Conservation (phyloP, 108 stramenopile genomes). For the Fragilaria crotonensis region DNA sequence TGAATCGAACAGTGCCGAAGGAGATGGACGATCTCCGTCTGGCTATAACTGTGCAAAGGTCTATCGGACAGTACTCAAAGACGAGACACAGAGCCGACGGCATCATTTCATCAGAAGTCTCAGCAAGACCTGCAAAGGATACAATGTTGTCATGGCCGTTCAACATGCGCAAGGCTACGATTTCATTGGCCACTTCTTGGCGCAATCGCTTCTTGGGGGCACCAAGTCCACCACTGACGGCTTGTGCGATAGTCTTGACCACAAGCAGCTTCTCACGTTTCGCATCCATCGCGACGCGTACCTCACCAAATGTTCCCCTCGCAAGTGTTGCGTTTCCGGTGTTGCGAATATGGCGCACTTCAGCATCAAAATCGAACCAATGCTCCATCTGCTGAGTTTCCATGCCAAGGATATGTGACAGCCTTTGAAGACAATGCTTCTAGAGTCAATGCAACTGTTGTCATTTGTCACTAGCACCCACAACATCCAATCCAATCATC, state of each 20-base stretch:
- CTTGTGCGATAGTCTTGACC: slow-evolving; percentile 56
- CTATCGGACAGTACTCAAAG: slow-evolving; percentile 69
- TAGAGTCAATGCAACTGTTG: too few species aligned
- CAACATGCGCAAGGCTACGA: slow-evolving; percentile 29
- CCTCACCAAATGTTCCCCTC: slow-evolving; percentile 63
- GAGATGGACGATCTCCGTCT: slow-evolving; percentile 19
- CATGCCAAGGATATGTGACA: too few species aligned
- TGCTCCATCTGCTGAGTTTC: too few species aligned
- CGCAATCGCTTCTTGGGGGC: slow-evolving; percentile 7
- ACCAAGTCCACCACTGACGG: slow-evolving; percentile 8
- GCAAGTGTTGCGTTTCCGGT: slow-evolving; percentile 30
- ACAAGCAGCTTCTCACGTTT: slow-evolving; percentile 26
- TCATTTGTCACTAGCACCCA: too few species aligned
- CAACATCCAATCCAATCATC: too few species aligned
- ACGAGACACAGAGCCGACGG: slow-evolving; percentile 35
- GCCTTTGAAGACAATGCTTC: too few species aligned
- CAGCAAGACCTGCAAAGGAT: slow-evolving; percentile 10
- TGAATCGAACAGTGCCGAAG: slow-evolving; percentile 27
- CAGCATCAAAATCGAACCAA: background rate
- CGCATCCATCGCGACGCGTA: slow-evolving; percentile 43
- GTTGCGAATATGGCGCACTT: background rate
- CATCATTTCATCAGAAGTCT: slow-evolving; percentile 7
- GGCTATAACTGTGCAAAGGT: slow-evolving; percentile 39
- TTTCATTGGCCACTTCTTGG: slow-evolving; percentile 25
- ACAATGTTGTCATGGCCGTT: slow-evolving; percentile 35